Percentiles rank a stretch among this genome's conserved stretches.
These are phyloP conservation scores for Triticum turgidum DNA, from an alignment of 176 grass and related monocot genomes.

Conservation along the genomic window DNA sequence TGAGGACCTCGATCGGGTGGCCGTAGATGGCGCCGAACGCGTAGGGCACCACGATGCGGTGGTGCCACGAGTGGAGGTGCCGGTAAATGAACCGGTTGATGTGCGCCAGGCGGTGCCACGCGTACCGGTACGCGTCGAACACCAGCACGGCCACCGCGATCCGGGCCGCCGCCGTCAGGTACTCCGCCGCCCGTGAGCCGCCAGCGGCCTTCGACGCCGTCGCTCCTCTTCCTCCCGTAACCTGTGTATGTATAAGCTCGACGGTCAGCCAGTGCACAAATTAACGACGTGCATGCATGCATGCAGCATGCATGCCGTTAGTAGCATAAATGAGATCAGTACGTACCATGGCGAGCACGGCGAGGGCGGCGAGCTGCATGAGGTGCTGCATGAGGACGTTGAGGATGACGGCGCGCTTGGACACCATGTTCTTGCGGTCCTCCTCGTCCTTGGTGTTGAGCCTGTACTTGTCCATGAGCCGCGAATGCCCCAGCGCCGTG, in stretches of 20 bases:
- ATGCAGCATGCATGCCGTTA: neutral
- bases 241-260: neutral
- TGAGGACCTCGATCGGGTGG: constrained; percentile 32
- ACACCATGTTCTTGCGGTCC: constrained; percentile 35
- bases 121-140: constrained; percentile 47
- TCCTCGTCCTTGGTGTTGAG: constrained; percentile 41
- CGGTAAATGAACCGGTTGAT: constrained; percentile 33
- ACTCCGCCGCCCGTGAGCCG: neutral
- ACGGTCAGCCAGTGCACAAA: neutral
- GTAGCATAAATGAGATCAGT: too few relatives aligned
- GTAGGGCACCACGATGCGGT: constrained; percentile 40
- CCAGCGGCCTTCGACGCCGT: too few relatives aligned
- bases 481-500: constrained; percentile 8
- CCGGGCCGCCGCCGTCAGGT: neutral
- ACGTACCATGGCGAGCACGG: constrained; percentile 19
- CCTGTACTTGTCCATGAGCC: constrained; percentile 42
- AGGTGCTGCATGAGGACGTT: constrained; percentile 48
- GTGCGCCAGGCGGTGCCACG: constrained; percentile 45
- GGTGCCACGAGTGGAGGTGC: constrained; percentile 42
- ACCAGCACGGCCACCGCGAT: constrained; percentile 26
- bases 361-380: constrained; percentile 28
- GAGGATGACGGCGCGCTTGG: constrained; percentile 35
- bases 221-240: neutral
- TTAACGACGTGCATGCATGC: neutral
- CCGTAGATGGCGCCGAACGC: constrained; percentile 36